phyloP scores from a whole-genome alignment of 768 basidiomycete species.

The Cystobasidiopsis lactophilus region DNA sequence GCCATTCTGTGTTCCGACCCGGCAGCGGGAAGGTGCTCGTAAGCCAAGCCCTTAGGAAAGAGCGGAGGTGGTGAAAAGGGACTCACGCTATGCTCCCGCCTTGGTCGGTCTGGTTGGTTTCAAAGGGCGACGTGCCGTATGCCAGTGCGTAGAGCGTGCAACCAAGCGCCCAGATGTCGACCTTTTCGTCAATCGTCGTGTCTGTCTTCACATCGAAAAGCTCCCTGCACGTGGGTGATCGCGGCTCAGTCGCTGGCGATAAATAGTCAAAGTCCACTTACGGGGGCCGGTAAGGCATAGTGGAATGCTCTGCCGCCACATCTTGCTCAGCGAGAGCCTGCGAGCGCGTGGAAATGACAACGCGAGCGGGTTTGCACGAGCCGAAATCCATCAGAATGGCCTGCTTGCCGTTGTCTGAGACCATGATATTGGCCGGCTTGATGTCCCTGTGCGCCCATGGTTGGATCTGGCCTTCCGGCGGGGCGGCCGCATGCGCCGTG shows the following conservation, averaged over 20 bases:
- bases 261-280: too few species aligned
- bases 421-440: conserved; percentile 71
- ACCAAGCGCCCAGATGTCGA: conserved; percentile 59
- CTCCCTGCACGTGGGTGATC: too few species aligned
- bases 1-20: conserved; percentile 38
- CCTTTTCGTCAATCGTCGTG: conserved; percentile 65
- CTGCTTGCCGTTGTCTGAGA: conserved; percentile 59
- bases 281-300: conserved; percentile 95
- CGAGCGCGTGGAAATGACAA: conserved; percentile 55
- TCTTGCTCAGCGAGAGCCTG: conserved; percentile 87
- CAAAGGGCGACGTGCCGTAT: conserved; percentile 89
- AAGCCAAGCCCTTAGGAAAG: not conserved
- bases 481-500: not conserved
- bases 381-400: conserved; percentile 99
- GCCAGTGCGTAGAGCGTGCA: conserved; percentile 87
- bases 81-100: conserved; percentile 64
- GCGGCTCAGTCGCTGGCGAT: too few species aligned
- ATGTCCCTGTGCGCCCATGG: conserved; percentile 94
- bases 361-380: conserved; percentile 63
- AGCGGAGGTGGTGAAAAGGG: too few species aligned
- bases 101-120: conserved; percentile 73
- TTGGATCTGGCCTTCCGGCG: conserved; percentile 32
- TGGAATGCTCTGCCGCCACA: conserved; percentile 88
- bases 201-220: conserved; percentile 94
- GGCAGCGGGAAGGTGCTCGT: not conserved